Conservation (phyloP, 768 basidiomycete genomes). For the Mycena epipterygia region DNA sequence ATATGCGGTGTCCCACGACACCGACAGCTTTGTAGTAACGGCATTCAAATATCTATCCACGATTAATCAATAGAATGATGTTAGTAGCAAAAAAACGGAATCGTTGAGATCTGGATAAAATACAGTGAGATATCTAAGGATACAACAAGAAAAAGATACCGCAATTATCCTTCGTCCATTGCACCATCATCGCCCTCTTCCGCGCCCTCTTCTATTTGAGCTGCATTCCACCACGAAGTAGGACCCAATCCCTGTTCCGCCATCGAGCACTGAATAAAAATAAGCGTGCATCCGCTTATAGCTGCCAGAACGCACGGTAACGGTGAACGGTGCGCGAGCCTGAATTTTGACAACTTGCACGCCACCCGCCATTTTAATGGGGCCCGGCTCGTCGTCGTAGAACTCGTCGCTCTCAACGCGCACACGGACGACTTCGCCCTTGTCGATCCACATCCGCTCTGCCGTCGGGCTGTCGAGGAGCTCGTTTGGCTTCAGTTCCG, state of each 20-base stretch:
- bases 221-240: slow-evolving; percentile 79
- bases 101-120: slow-evolving; percentile 2
- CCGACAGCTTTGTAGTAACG: too few species aligned
- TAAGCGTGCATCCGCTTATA: background rate
- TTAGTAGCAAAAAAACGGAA: too few species aligned
- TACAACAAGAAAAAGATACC: slow-evolving; percentile 31
- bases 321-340: slow-evolving; percentile 73
- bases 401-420: slow-evolving; percentile 88
- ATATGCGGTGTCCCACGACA: too few species aligned
- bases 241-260: slow-evolving; percentile 88
- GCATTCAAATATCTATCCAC: too few species aligned
- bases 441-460: slow-evolving; percentile 86
- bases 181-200: slow-evolving; percentile 46
- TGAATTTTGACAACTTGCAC: slow-evolving; percentile 67
- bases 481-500: slow-evolving; percentile 65
- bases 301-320: slow-evolving; percentile 64
- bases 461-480: slow-evolving; percentile 76
- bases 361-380: slow-evolving; percentile 81
- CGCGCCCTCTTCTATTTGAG: slow-evolving; percentile 58
- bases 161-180: slow-evolving; percentile 57
- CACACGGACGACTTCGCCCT: slow-evolving; percentile 80
- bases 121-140: slow-evolving; percentile 34
- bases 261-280: slow-evolving; percentile 74
- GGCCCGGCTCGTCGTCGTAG: slow-evolving; percentile 89
- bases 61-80: too few species aligned